Evolutionary conservation across 352 stramenopile species (phyloP), one percentile per base, ranked within the genome.

Genomic region (Phytophthora ohioensis): DNA sequence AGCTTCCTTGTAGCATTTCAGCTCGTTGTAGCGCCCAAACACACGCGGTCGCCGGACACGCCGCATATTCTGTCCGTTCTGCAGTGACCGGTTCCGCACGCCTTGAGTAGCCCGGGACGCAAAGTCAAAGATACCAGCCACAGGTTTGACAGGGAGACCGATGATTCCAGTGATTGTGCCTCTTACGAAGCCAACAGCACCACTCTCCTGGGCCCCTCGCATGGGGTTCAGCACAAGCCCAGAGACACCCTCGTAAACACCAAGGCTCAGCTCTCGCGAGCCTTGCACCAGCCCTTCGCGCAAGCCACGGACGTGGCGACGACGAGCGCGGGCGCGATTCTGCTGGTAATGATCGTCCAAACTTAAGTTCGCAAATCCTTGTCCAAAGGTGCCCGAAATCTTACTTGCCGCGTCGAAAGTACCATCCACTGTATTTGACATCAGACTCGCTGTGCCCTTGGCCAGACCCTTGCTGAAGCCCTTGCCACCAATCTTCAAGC

Each of bases 121-220:
- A 64, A 97, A 97, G 57, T 97, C 90, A 54, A 97, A 97, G 34
- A 97, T 94, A 5, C 90, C 90, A 8, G 90, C 90, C 0, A 96
- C 88, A 45, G 90, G 90, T 53, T 97, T 97, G 30, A 97, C 84
- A 0, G 90, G 88, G 27, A 97, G 74, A 4, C 90, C 90, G 45
- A 97, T 93, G 43, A 97, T 92, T 43, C 90, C 90, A 17, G 88
- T 95, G 51, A 97, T 91, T 12, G 90, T 96, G 15, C 90, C 90
- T 52, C 86, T 87, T 17, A 96, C 85, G 57, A 97, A 96, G 2
- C 90, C 90, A 36, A 97, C 73, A 15, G 90, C 86, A 7, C 90
- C 90, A 31, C 90, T 87, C 38, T 90, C 85, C 57, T 94, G 87
- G 0, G 84, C 88, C 3, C 90, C 90, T 57, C 90, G 85, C 81